phyloP scores from a whole-genome alignment of 129 eudicot species.

The Logfia minima region DNA sequence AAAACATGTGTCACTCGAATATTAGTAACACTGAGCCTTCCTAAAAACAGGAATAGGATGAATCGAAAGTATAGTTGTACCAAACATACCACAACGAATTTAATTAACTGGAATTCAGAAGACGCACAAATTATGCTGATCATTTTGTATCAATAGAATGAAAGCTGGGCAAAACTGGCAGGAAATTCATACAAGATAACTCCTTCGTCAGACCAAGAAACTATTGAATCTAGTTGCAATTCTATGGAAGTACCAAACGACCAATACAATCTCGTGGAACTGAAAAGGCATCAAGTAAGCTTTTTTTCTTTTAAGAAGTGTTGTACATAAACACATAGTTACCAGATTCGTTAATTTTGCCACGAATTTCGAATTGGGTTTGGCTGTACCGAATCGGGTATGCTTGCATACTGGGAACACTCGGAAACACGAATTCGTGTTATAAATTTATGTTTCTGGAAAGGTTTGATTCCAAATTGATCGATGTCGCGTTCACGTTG shows the following conservation, averaged over 20 bases:
- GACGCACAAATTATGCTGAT: background rate
- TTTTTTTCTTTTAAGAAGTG: too few species aligned
- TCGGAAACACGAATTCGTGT: too few species aligned
- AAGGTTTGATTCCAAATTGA: too few species aligned
- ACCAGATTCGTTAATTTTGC: too few species aligned
- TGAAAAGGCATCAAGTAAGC: background rate
- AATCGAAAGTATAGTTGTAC: background rate
- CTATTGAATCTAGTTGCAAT: background rate
- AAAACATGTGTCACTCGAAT: background rate
- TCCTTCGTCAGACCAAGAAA: background rate
- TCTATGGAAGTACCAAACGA: background rate
- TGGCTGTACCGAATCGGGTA: too few species aligned
- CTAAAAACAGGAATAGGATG: background rate
- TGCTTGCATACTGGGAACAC: too few species aligned
- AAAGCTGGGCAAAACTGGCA: background rate
- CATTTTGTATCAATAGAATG: too few species aligned
- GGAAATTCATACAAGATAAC: too few species aligned
- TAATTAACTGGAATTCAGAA: too few species aligned
- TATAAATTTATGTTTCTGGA: too few species aligned
- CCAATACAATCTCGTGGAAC: background rate
- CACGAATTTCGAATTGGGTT: too few species aligned
- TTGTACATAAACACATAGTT: background rate
- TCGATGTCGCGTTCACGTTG: too few species aligned
- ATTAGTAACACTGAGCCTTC: background rate
- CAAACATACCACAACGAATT: background rate